A percentile compares a stretch with the other conserved stretches of the same genome.
Evolutionary conservation across 352 stramenopile genomes (phyloP).

Genomic region (Pythium phragmiticola): DNA sequence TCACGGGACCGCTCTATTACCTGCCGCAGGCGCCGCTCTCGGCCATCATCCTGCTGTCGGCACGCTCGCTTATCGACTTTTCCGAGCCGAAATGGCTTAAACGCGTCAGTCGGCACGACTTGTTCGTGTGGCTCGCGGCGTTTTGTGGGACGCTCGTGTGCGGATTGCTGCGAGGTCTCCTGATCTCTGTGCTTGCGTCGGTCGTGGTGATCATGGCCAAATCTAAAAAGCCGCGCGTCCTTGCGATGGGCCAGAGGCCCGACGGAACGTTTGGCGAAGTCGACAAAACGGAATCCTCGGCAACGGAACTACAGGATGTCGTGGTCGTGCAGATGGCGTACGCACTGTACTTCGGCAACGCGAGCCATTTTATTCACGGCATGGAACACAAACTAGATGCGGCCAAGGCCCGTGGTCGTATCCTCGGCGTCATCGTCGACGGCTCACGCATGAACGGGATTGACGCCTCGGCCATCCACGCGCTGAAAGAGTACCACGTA

Average conservation of each 20-base stretch:
- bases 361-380: slow-evolving; percentile 57
- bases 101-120: slow-evolving; percentile 49
- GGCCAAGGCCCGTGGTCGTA: slow-evolving; percentile 27
- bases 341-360: slow-evolving; percentile 73
- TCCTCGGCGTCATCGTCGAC: slow-evolving; percentile 35
- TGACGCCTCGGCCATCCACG: slow-evolving; percentile 29
- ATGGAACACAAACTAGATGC: slow-evolving; percentile 40
- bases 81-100: slow-evolving; percentile 85
- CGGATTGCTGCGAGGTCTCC: slow-evolving; percentile 47
- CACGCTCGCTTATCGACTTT: slow-evolving; percentile 87
- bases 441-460: slow-evolving; percentile 35
- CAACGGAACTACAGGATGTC: slow-evolving; percentile 37
- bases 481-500: slow-evolving; percentile 27
- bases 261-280: slow-evolving; percentile 41
- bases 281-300: slow-evolving; percentile 17
- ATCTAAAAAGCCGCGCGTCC: slow-evolving; percentile 52
- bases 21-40: slow-evolving; percentile 86
- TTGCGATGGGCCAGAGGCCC: slow-evolving; percentile 36
- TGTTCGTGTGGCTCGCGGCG: slow-evolving; percentile 58
- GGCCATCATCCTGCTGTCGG: slow-evolving; percentile 89
- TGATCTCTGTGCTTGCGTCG: slow-evolving; percentile 57
- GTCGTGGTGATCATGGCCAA: slow-evolving; percentile 65
- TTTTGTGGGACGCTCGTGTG: slow-evolving; percentile 50
- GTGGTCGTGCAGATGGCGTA: slow-evolving; percentile 63
- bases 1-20: slow-evolving; percentile 88